Evolutionary conservation across 2,329 filamentous ascomycete species (phyloP).

Genomic region (Cytospora chrysosperma): DNA sequence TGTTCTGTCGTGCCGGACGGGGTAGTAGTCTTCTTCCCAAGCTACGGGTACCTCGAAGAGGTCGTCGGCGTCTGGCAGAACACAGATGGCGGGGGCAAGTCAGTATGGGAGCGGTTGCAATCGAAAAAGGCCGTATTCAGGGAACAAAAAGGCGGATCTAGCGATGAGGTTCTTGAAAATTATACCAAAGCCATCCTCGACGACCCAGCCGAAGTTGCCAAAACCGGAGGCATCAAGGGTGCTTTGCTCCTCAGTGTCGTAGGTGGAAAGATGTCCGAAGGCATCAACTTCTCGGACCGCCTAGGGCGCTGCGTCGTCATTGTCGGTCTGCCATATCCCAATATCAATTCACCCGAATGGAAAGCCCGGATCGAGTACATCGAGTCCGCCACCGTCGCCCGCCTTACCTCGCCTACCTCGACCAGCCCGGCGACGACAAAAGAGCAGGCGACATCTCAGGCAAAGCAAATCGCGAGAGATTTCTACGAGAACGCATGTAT

Average conservation of each 20-base stretch:
- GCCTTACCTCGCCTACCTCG: slow-evolving; percentile 30
- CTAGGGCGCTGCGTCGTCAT: slow-evolving; percentile 88
- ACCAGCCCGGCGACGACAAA: slow-evolving; percentile 15
- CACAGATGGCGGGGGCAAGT: slow-evolving; percentile 31
- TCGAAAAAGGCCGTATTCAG: slow-evolving; percentile 62
- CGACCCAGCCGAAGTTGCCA: slow-evolving; percentile 29
- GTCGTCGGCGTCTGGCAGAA: slow-evolving; percentile 65
- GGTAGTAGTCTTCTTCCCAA: slow-evolving; percentile 92
- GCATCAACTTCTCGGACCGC: slow-evolving; percentile 94
- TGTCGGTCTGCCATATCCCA: slow-evolving; percentile 91
- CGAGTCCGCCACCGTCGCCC: slow-evolving; percentile 55
- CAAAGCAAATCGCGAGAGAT: slow-evolving; percentile 64
- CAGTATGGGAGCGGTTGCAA: slow-evolving; percentile 59
- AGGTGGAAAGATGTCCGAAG: slow-evolving; percentile 92
- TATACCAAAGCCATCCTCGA: slow-evolving; percentile 70
- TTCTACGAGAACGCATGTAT: slow-evolving; percentile 96
- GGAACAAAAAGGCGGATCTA: slow-evolving; percentile 53
- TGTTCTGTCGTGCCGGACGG: slow-evolving; percentile 79
- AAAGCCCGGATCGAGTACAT: slow-evolving; percentile 88
- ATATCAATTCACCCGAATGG: slow-evolving; percentile 87
- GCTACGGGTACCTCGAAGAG: slow-evolving; percentile 83
- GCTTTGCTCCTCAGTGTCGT: slow-evolving; percentile 87
- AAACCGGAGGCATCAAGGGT: slow-evolving; percentile 45
- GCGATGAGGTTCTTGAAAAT: slow-evolving; percentile 68
- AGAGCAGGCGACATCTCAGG: slow-evolving; percentile 36